Percentiles rank a stretch among this genome's conserved stretches.
phyloP scores from a whole-genome alignment of 306 rosid genomes.

The Ormosia emarginata region DNA sequence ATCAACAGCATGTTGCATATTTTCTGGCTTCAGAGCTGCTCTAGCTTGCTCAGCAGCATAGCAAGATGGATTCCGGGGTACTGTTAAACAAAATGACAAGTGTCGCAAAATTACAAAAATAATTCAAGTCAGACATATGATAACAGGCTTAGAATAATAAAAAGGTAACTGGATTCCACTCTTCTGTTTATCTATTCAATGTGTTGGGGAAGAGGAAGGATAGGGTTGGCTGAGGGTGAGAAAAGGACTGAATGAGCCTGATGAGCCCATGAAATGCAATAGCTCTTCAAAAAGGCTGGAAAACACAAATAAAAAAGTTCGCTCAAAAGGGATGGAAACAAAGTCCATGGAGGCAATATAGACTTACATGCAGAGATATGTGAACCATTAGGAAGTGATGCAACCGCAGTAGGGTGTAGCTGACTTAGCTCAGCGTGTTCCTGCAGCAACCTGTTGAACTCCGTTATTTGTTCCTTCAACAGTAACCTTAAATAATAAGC shows the following conservation, averaged over 20 bases:
- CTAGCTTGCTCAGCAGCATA: constrained; percentile 45
- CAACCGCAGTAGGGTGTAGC: constrained; percentile 52
- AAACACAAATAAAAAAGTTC: neutral
- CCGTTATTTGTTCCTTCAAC: constrained; percentile 60
- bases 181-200: neutral
- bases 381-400: constrained; percentile 62
- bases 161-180: neutral
- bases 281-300: neutral
- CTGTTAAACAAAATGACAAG: constrained; percentile 32
- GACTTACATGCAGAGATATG: constrained; percentile 54
- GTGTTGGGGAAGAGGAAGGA: constrained; percentile 4
- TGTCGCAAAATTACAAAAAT: neutral
- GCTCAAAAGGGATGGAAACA: neutral
- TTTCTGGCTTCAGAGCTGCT: constrained; percentile 53
- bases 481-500: constrained; percentile 58
- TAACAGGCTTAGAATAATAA: neutral
- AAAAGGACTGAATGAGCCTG: neutral
- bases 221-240: neutral
- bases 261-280: neutral
- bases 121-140: neutral
- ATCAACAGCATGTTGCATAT: constrained; percentile 53
- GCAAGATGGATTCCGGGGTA: constrained; percentile 56
- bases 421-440: constrained; percentile 53
- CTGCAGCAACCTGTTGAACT: constrained; percentile 74
- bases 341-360: neutral